Evolutionary conservation across 2,329 filamentous ascomycete genomes (phyloP).

Genomic region (Byssochlamys sp.): DNA sequence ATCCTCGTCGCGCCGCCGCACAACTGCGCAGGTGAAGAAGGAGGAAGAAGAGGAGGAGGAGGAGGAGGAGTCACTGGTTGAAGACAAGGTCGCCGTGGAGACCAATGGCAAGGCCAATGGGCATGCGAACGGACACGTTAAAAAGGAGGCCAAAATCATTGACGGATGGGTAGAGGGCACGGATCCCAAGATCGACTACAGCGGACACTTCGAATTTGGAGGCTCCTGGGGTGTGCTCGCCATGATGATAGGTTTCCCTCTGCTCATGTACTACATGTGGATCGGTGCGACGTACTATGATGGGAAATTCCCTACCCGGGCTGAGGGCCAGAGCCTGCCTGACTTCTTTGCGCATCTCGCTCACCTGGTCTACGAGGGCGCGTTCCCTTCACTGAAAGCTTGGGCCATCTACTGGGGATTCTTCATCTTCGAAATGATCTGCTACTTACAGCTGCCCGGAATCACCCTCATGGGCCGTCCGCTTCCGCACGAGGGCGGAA

Average conservation of each 20-base stretch:
- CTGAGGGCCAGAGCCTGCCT: conserved; percentile 53
- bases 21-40: conserved; percentile 17
- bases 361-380: conserved; percentile 67
- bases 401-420: conserved; percentile 95
- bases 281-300: conserved; percentile 87
- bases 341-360: conserved; percentile 66
- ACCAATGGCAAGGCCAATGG: conserved; percentile 17
- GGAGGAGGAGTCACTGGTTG: conserved; percentile 17
- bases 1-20: conserved; percentile 21
- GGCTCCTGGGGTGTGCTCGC: conserved; percentile 67
- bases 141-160: conserved; percentile 23
- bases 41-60: conserved; percentile 17
- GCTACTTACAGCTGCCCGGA: conserved; percentile 79
- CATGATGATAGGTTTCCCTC: conserved; percentile 90
- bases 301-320: conserved; percentile 64
- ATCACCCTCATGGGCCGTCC: conserved; percentile 83
- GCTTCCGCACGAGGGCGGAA: conserved; percentile 67
- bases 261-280: conserved; percentile 99
- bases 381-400: conserved; percentile 70
- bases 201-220: conserved; percentile 67
- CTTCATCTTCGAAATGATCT: conserved; percentile 70
- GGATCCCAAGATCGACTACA: conserved; percentile 37
- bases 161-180: conserved; percentile 34
- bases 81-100: conserved; percentile 11
- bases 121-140: conserved; percentile 2